These are phyloP conservation scores for Cercospora sp. DNA, from an alignment of 2,329 filamentous ascomycete species.

Conservation along the genomic window DNA sequence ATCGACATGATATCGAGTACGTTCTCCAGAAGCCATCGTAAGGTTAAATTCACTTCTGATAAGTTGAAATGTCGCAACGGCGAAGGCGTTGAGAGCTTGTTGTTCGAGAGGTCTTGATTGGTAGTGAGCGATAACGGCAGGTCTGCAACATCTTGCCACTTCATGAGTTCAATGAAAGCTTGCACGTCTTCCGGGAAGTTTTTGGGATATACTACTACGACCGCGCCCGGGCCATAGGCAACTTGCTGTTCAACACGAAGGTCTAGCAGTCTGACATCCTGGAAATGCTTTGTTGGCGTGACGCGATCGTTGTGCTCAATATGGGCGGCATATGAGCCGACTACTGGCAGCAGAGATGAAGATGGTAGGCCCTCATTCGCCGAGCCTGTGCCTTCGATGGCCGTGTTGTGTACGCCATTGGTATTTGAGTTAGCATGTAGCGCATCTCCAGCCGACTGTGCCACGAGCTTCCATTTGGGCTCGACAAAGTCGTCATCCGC, in stretches of 20 bases:
- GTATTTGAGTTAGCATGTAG: not conserved
- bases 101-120: slow-evolving; percentile 27
- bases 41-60: slow-evolving; percentile 53
- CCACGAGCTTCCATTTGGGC: slow-evolving; percentile 65
- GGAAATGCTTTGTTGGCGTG: slow-evolving; percentile 79
- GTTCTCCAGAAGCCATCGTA: slow-evolving; percentile 75
- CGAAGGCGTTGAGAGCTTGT: slow-evolving; percentile 39
- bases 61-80: slow-evolving; percentile 44
- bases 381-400: not conserved
- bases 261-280: slow-evolving; percentile 83
- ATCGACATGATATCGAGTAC: slow-evolving; percentile 89
- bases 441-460: not conserved
- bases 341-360: slow-evolving; percentile 58
- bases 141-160: slow-evolving; percentile 75
- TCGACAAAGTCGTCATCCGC: slow-evolving; percentile 72
- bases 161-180: slow-evolving; percentile 73
- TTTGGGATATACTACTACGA: slow-evolving; percentile 79
- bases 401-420: not conserved
- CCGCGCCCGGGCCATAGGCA: slow-evolving; percentile 71
- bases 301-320: slow-evolving; percentile 69
- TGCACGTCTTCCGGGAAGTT: slow-evolving; percentile 84
- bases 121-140: slow-evolving; percentile 58
- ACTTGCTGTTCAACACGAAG: slow-evolving; percentile 52
- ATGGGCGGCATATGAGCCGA: slow-evolving; percentile 57
- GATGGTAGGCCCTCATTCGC: slow-evolving; percentile 35